Evolutionary conservation across 2,329 filamentous ascomycete species (phyloP).

Genomic region (Alternaria alternata): DNA sequence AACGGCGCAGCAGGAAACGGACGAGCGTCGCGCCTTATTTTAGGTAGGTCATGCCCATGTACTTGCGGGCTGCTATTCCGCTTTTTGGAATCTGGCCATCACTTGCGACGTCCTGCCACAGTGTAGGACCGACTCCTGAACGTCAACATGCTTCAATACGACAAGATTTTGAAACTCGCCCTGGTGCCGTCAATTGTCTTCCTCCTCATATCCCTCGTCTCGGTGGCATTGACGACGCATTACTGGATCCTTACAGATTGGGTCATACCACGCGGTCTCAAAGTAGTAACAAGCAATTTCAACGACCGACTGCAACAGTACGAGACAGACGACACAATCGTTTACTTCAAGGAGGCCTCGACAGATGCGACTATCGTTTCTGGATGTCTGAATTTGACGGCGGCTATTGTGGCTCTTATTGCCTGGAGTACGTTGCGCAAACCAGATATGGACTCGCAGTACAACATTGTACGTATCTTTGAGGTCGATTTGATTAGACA

Average conservation of each 20-base stretch:
- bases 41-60: conserved; percentile 22
- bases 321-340: conserved; percentile 34
- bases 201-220: conserved; percentile 38
- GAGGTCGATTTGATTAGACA: background rate
- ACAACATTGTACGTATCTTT: conserved; percentile 27
- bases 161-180: conserved; percentile 31
- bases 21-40: conserved; percentile 22
- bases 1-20: conserved; percentile 18
- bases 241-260: conserved; percentile 45
- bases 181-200: conserved; percentile 37
- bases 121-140: conserved; percentile 6
- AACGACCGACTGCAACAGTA: conserved; percentile 27
- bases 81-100: conserved; percentile 9
- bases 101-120: conserved; percentile 9
- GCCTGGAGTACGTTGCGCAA: conserved; percentile 36
- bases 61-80: conserved; percentile 13
- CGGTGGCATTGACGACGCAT: conserved; percentile 38
- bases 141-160: conserved; percentile 27
- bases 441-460: conserved; percentile 35
- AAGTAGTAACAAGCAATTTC: conserved; percentile 24
- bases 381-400: conserved; percentile 35
- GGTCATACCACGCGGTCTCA: conserved; percentile 31
- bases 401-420: conserved; percentile 33
- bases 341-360: conserved; percentile 33
- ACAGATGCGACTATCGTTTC: conserved; percentile 41